Conservation (phyloP, 106 monocot species). For the Apostasia shenzhenica region DNA sequence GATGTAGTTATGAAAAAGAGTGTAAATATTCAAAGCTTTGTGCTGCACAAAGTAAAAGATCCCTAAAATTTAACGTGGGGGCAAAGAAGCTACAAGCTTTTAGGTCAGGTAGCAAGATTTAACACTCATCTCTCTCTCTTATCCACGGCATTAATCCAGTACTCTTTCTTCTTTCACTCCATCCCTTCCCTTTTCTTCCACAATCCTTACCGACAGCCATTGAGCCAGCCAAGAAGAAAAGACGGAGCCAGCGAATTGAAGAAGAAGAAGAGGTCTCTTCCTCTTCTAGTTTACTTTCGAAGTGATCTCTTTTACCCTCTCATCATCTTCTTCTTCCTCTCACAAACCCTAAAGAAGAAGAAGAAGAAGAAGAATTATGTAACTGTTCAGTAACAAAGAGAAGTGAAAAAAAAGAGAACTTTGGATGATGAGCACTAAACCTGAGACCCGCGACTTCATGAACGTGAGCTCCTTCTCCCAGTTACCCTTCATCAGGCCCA, state of each 20-base stretch:
- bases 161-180: background rate
- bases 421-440: constrained; percentile 22
- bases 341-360: background rate
- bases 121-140: no score
- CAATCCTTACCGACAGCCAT: background rate
- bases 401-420: background rate
- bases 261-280: no score
- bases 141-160: background rate
- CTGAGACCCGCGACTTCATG: constrained; percentile 57
- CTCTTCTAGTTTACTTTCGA: background rate
- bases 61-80: no score
- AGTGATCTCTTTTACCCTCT: background rate
- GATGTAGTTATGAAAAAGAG: no score
- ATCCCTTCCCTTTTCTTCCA: background rate
- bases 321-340: background rate
- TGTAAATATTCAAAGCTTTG: no score
- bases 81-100: no score
- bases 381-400: background rate
- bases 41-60: no score
- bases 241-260: no score
- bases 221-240: no score
- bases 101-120: no score
- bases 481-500: constrained; percentile 71
- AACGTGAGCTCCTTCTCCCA: constrained; percentile 84
- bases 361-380: background rate